Conservation (phyloP, 306 rosid genomes). For the Quercus parvula region DNA sequence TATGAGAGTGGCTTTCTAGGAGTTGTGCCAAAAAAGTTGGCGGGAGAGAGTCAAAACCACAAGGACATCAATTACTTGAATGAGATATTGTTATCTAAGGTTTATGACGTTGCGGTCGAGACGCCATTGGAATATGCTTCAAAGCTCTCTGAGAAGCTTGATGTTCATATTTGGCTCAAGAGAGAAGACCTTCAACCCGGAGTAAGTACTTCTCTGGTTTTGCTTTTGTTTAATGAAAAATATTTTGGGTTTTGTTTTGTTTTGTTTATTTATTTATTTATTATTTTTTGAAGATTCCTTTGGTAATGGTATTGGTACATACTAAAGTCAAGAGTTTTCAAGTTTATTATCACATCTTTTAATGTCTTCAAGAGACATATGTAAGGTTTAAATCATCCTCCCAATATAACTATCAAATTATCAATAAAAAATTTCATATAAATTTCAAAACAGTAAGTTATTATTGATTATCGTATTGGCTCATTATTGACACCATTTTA, state of each 20-base stretch:
- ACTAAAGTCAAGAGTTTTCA: too few relatives aligned
- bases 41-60: slow-evolving; percentile 1
- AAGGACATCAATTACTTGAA: slow-evolving; percentile 42
- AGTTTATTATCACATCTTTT: too few relatives aligned
- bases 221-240: too few relatives aligned
- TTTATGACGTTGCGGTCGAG: slow-evolving; percentile 47
- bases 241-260: too few relatives aligned
- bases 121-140: slow-evolving; percentile 45
- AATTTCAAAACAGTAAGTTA: too few relatives aligned
- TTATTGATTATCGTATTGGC: too few relatives aligned
- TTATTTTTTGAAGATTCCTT: background rate
- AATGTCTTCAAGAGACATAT: too few relatives aligned
- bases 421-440: too few relatives aligned
- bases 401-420: too few relatives aligned
- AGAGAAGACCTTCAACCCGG: slow-evolving; percentile 56
- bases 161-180: slow-evolving; percentile 48
- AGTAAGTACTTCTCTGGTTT: slow-evolving; percentile 11
- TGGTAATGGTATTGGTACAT: background rate
- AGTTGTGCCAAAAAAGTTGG: slow-evolving; percentile 30
- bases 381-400: too few relatives aligned
- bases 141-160: slow-evolving; percentile 43
- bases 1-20: slow-evolving; percentile 52
- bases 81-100: slow-evolving; percentile 45
- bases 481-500: too few relatives aligned
- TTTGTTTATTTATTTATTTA: background rate